These are phyloP conservation scores for Pythium utonaiense DNA, from an alignment of 352 stramenopile species.

Conservation along the genomic window DNA sequence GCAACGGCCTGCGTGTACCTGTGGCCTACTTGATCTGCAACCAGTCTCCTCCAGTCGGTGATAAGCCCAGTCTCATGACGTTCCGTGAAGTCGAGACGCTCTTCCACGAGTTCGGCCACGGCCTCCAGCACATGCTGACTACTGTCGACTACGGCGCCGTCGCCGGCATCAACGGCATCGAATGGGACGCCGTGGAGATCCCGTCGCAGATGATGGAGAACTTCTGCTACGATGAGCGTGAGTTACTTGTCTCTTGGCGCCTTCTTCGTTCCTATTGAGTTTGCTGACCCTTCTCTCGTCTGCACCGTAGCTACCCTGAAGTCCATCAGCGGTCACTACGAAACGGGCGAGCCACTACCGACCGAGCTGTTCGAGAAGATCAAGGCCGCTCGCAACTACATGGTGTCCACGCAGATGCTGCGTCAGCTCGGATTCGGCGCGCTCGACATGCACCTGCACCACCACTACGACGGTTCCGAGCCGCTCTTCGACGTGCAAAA, in stretches of 20 bases:
- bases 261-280: conserved; percentile 52
- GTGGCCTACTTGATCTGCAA: conserved; percentile 99
- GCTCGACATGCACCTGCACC: conserved; percentile 84
- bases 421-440: conserved; percentile 95
- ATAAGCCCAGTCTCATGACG: conserved; percentile 97
- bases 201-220: conserved; percentile 99
- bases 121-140: conserved; percentile 99
- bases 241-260: neutral
- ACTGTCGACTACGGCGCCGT: conserved; percentile 93
- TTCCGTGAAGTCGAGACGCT: conserved; percentile 97
- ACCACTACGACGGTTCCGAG: conserved; percentile 69
- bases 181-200: conserved; percentile 98
- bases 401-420: conserved; percentile 93
- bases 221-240: conserved; percentile 94
- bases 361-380: conserved; percentile 96
- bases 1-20: conserved; percentile 74
- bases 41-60: conserved; percentile 89
- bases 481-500: conserved; percentile 93
- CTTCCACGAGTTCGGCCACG: conserved; percentile 97
- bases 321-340: conserved; percentile 77
- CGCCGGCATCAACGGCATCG: conserved; percentile 96
- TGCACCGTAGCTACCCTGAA: conserved; percentile 82
- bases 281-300: conserved; percentile 4
- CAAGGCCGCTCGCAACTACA: conserved; percentile 93
- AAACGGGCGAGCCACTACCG: conserved; percentile 89